Evolutionary conservation across 495 filamentous ascomycete genomes (phyloP), one percentile per base, ranked within the genome.

Genomic region (Tuber umbilicatum): DNA sequence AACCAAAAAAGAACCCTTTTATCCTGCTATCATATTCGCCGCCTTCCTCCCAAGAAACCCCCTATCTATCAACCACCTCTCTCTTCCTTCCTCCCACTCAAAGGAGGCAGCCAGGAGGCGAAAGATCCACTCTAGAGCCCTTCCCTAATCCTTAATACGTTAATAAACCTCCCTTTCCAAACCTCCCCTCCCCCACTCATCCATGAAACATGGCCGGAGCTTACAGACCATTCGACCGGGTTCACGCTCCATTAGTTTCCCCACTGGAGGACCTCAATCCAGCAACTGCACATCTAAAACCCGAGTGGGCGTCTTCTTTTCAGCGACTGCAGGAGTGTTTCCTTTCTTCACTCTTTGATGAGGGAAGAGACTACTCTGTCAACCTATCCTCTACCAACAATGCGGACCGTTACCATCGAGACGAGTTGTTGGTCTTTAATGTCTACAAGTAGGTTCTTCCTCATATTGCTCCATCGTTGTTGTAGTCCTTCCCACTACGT

Each of bases 201-300:
- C 27, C 27, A 16, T 19, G 5, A 67, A 70, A 42, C 45, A 80
- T 80, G 79, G 79, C 79, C 42, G 79, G 70, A 31, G 79, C 79
- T 12, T 80, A 80, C 42, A 70, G 76, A 60, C 70, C 75, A n/a
- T 38, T 74, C 4, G 78, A 80, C 17, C 78, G 79, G n/a, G 70
- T 70, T 2, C 79, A 80, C 31, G 37, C 69, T 10, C 79, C 79
- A n/a, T 73, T 80, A 17, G 67, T 67, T 12, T 67, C 71, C 35
- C 79, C 79, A 1, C 67, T 80, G 4, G 74, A 80, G 21, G 79
- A 80, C 27, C 71, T 70, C 23, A 76, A 80, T 43, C 71, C 78
- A 0, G 38, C 21, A 2, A 72, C 69, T 0, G 79, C 79, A 16
- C 79, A 80, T 50, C 47, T 77, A 7, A 80, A 80, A 17, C 39